phyloP scores from a whole-genome alignment of 495 filamentous ascomycete genomes.

The Xylaria castorea region DNA sequence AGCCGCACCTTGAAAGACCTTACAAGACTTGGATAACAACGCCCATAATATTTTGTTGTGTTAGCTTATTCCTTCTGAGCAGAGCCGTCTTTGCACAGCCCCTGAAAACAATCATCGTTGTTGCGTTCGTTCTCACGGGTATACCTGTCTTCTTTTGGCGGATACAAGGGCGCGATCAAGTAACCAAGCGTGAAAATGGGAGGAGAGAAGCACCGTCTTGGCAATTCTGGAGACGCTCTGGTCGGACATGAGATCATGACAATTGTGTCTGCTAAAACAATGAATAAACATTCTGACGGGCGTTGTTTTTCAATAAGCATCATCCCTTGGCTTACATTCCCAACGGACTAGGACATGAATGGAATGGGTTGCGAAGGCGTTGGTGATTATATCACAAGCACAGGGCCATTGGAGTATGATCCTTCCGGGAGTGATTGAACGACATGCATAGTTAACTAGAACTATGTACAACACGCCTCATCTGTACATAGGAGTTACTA shows the following conservation, averaged over 20 bases:
- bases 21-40: slow-evolving; percentile 97
- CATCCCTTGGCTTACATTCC: neutral
- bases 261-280: slow-evolving; percentile 4
- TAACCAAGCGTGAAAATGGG: slow-evolving; percentile 44
- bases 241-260: slow-evolving; percentile 20
- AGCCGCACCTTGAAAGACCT: slow-evolving; percentile 85
- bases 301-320: neutral
- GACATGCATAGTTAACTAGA: neutral
- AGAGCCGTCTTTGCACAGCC: slow-evolving; percentile 88
- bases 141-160: slow-evolving; percentile 90
- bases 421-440: slow-evolving; percentile 8
- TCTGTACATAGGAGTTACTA: neutral
- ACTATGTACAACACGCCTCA: neutral
- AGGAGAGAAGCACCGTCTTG: slow-evolving; percentile 41
- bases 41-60: slow-evolving; percentile 97
- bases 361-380: slow-evolving; percentile 1
- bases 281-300: neutral
- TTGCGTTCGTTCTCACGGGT: slow-evolving; percentile 81
- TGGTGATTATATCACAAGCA: neutral
- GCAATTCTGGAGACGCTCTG: slow-evolving; percentile 54
- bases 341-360: neutral
- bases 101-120: slow-evolving; percentile 84
- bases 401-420: neutral
- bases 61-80: slow-evolving; percentile 88
- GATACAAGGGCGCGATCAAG: slow-evolving; percentile 63